These are phyloP conservation scores for Penicillium glabrum DNA, from an alignment of 2,329 filamentous ascomycete genomes.

Conservation along the genomic window DNA sequence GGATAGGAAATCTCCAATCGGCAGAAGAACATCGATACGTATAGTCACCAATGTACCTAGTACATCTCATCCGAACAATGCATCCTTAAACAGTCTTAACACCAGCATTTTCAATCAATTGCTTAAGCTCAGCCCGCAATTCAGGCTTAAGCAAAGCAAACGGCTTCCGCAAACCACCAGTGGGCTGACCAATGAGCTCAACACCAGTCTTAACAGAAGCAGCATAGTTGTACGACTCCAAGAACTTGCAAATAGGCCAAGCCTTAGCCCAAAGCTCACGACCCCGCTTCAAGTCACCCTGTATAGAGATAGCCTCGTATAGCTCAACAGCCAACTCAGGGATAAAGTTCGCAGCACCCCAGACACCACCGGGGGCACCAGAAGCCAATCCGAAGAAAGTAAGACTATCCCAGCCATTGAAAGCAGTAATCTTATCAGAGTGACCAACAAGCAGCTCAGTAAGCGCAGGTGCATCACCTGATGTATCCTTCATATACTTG, in stretches of 20 bases:
- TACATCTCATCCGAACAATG: background rate
- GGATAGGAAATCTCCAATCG: too few relatives aligned
- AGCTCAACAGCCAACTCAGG: conserved; percentile 51
- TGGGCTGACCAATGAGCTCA: conserved; percentile 47
- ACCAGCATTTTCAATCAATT: conserved; percentile 41
- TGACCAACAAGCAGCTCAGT: conserved; percentile 51
- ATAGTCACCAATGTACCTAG: background rate
- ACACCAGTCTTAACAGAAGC: conserved; percentile 52
- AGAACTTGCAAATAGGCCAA: conserved; percentile 52
- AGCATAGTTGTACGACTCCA: conserved; percentile 51
- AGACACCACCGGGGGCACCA: conserved; percentile 51
- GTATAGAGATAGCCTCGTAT: conserved; percentile 49
- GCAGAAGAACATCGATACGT: too few relatives aligned
- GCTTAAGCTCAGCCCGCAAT: conserved; percentile 36
- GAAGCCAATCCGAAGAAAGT: conserved; percentile 55
- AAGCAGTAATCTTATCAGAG: conserved; percentile 45
- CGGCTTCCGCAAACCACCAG: conserved; percentile 52
- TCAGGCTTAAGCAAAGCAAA: conserved; percentile 43
- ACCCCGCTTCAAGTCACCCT: conserved; percentile 44
- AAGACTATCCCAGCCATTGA: conserved; percentile 56
- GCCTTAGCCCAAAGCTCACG: conserved; percentile 52
- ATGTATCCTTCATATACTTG: conserved; percentile 54
- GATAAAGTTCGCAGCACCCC: conserved; percentile 54
- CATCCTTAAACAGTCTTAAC: conserved; percentile 30
- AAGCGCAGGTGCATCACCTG: conserved; percentile 51